Evolutionary conservation across 805 yeast genomes (phyloP).

Genomic region (Barnettozyma salicaria): DNA sequence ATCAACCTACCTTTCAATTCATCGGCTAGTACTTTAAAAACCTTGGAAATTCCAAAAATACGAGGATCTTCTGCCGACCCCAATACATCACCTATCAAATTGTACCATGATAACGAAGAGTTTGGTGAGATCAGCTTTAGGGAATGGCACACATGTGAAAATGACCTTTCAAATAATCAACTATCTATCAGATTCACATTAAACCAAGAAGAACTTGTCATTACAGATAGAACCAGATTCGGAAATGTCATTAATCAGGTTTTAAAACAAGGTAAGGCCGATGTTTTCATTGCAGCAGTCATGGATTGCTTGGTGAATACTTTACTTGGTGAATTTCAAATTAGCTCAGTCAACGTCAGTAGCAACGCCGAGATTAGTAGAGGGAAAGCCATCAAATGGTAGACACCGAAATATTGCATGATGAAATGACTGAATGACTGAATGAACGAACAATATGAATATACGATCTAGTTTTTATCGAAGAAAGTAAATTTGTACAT

Average conservation of each 20-base stretch:
- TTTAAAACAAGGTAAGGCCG: conserved; percentile 35
- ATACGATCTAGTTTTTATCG: too few relatives aligned
- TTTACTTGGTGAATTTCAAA: conserved; percentile 30
- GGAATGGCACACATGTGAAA: conserved; percentile 41
- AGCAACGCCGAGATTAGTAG: conserved; percentile 25
- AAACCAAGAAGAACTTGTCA: conserved; percentile 36
- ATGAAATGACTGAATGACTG: too few relatives aligned
- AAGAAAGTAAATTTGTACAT: too few relatives aligned
- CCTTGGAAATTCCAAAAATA: conserved; percentile 30
- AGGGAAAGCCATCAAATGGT: neutral
- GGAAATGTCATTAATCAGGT: conserved; percentile 39
- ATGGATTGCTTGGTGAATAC: conserved; percentile 31
- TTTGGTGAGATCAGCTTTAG: conserved; percentile 40
- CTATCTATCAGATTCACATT: conserved; percentile 35
- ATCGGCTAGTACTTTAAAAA: conserved; percentile 20
- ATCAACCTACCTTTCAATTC: conserved; percentile 26
- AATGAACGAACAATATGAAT: too few relatives aligned
- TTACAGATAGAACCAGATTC: conserved; percentile 37
- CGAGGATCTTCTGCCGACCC: conserved; percentile 32
- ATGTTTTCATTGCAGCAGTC: conserved; percentile 31
- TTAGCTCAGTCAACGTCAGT: conserved; percentile 25
- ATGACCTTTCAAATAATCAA: conserved; percentile 24
- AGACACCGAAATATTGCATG: too few relatives aligned
- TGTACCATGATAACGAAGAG: conserved; percentile 33
- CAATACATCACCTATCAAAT: conserved; percentile 13